A percentile compares a stretch with the other conserved stretches of the same genome.
phyloP scores from a whole-genome alignment of 83 land plant species.

The Larix sibirica region DNA sequence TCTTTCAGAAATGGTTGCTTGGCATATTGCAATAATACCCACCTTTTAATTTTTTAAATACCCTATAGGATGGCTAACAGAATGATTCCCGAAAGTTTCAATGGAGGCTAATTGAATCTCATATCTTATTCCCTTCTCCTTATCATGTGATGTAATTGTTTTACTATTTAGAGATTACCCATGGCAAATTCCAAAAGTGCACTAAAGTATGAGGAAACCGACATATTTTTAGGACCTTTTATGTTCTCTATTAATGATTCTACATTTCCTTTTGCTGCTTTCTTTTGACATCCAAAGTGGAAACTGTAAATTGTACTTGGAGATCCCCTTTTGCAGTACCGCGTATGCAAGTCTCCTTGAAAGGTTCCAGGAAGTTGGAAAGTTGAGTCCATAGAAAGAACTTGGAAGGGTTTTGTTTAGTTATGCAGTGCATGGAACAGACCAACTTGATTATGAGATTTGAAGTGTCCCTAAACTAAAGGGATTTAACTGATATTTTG shows the following conservation, averaged over 20 bases:
- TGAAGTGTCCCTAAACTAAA: background rate
- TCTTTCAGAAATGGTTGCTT: background rate
- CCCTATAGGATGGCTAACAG: background rate
- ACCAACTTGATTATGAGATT: background rate
- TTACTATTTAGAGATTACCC: background rate
- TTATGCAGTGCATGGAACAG: background rate
- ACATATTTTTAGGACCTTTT: background rate
- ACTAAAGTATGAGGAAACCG: background rate
- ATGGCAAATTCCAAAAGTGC: background rate
- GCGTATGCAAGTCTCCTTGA: background rate
- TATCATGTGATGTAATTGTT: slow-evolving; percentile 2
- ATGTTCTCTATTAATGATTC: background rate
- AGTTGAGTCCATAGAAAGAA: background rate
- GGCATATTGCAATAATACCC: background rate
- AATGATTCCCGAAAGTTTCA: background rate
- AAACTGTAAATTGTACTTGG: background rate
- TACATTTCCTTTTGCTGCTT: background rate
- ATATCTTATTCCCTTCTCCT: background rate
- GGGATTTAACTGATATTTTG: no score
- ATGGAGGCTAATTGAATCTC: background rate
- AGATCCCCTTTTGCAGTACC: background rate
- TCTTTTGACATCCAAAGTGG: background rate
- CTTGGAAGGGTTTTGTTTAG: no score
- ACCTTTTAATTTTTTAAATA: background rate
- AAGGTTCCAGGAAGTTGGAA: background rate